Evolutionary conservation across 2,329 filamentous ascomycete genomes (phyloP), one percentile per base, ranked within the genome.

Genomic region (Phialophora chinensis): DNA sequence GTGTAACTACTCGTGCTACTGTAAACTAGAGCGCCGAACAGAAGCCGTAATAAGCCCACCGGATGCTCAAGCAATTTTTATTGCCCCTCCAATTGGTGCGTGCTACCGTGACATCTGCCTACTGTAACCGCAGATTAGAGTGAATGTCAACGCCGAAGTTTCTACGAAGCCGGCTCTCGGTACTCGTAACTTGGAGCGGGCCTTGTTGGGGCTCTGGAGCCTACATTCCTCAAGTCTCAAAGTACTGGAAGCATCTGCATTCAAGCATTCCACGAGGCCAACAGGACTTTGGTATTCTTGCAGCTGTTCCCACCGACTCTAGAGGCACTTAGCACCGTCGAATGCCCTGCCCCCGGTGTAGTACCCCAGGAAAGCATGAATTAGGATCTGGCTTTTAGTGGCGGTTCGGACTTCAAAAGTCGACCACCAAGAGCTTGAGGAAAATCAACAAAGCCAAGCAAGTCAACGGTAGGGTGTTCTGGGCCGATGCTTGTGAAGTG

Each of bases 41-140:
- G 38, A 44, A 44, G 38, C 38, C 38, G 38, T 17, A n/a, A 17
- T 17, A 44, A 44, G 6, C 5, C 33, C 33, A 35, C 33, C 33
- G 10, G 10, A 35, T 11, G 10, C 11, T 35, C 33, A 35, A 12
- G 12, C 33, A 35, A 35, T 35, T 44, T 42, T n/a, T 42, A 42
- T 17, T 42, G 38, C 38, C 38, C 6, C 38, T 20, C 17, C 7
- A 17, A 7, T 44, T 44, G 38, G 17, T 44, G 17, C 14, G 7
- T 52, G 47, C 49, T 27, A 52, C 59, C 49, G 59, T 53, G 49
- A 53, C 59, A 61, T 53, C 11, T 14, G 54, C n/a, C 25, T 11
- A 31, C 50, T 61, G 59, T 20, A 44, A 61, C 59, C 3, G 27
- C 27, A 31, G 20, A 12, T n/a, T n/a, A 12, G 11, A 47, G 27